Percentiles rank a stretch among this genome's conserved stretches.
Conservation (phyloP, 1,284 basidiomycete genomes). For the Afroboletus lepidellus region DNA sequence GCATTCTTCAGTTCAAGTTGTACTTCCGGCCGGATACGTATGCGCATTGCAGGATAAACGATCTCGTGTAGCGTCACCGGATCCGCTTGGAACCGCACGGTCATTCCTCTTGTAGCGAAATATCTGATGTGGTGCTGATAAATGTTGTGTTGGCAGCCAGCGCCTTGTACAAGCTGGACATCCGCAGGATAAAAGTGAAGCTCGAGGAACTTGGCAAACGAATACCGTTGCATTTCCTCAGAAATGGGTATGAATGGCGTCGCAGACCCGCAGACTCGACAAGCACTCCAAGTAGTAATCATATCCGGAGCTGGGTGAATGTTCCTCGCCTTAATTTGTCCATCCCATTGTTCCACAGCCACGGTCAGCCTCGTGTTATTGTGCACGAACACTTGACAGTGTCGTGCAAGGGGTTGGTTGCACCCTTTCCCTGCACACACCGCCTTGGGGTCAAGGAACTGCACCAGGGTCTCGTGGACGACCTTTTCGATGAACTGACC, state of each 20-base stretch:
- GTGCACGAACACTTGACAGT: constrained; percentile 89
- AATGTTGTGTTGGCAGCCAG: constrained; percentile 91
- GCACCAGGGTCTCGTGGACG: constrained; percentile 66
- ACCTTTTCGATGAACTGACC: constrained; percentile 89
- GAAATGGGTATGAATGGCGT: constrained; percentile 91
- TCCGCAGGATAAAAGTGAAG: constrained; percentile 89
- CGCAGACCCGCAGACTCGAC: constrained; percentile 76
- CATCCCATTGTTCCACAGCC: constrained; percentile 85
- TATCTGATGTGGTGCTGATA: constrained; percentile 93
- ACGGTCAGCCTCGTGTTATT: constrained; percentile 83
- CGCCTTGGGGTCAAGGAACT: constrained; percentile 69
- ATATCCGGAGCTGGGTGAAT: constrained; percentile 63
- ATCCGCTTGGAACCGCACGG: constrained; percentile 89
- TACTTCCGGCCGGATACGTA: constrained; percentile 82
- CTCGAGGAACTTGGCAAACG: constrained; percentile 93
- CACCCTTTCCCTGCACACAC: constrained; percentile 84
- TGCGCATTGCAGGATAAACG: constrained; percentile 84
- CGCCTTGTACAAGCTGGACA: constrained; percentile 77
- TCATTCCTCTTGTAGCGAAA: constrained; percentile 83
- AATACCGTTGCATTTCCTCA: constrained; percentile 89
- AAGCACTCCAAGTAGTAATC: constrained; percentile 92
- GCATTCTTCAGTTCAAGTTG: constrained; percentile 87
- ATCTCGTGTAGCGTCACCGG: constrained; percentile 83
- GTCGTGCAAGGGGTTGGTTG: constrained; percentile 76
- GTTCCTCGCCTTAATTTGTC: constrained; percentile 60